A percentile compares a stretch with the other conserved stretches of the same genome.
These are phyloP conservation scores for Theileria parva DNA, from an alignment of 169 alveolate genomes.

Conservation along the genomic window DNA sequence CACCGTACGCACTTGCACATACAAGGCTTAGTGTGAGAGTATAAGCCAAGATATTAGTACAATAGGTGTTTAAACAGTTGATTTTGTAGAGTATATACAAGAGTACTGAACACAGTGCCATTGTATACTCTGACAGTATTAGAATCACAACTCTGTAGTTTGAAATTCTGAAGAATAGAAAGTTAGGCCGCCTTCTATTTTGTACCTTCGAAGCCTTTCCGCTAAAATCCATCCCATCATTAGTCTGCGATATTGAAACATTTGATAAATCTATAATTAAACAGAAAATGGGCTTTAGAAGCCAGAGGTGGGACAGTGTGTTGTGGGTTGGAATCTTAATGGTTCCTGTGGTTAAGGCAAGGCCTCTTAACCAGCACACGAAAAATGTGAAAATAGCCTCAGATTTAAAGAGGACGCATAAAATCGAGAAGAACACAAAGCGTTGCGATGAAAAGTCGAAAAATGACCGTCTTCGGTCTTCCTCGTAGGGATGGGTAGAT, in stretches of 20 bases:
- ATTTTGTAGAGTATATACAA: slow-evolving; percentile 11
- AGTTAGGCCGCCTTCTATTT: not conserved
- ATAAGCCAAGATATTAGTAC: not conserved
- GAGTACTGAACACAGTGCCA: slow-evolving; percentile 10
- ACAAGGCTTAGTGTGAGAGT: slow-evolving; percentile 12
- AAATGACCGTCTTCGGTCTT: not conserved
- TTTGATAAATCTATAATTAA: not conserved
- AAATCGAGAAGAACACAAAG: slow-evolving; percentile 27
- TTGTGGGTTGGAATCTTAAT: not conserved
- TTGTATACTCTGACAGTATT: slow-evolving; percentile 14
- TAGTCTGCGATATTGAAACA: not conserved
- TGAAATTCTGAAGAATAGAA: not conserved
- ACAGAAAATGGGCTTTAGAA: slow-evolving; percentile 48
- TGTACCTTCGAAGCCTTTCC: not conserved
- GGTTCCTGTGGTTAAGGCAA: slow-evolving; percentile 16
- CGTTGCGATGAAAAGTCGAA: slow-evolving; percentile 18
- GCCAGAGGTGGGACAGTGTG: slow-evolving; percentile 50
- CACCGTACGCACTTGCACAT: slow-evolving; percentile 40
- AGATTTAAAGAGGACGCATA: slow-evolving; percentile 45
- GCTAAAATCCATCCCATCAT: not conserved
- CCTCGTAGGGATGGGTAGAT: not conserved
- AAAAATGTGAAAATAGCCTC: slow-evolving; percentile 48
- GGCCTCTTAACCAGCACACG: slow-evolving; percentile 41
- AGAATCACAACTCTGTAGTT: slow-evolving; percentile 16
- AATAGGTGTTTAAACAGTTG: not conserved